A percentile compares a stretch with the other conserved stretches of the same genome.
phyloP scores from a whole-genome alignment of 495 filamentous ascomycete species.

The Lasiosphaeriaceae sp. region DNA sequence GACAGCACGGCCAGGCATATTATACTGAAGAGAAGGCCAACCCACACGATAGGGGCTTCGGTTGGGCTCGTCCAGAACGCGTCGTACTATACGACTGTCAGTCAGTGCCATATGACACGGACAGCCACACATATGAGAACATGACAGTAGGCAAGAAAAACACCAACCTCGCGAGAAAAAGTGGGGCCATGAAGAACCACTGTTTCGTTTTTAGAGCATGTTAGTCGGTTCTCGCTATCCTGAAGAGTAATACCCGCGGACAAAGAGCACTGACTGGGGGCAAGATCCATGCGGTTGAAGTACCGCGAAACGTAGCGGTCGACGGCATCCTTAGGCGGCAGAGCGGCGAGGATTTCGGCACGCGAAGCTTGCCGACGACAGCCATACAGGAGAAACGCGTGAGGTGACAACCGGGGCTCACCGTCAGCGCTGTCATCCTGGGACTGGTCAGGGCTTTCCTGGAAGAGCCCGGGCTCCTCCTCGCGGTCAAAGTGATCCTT shows the following conservation, averaged over 20 bases:
- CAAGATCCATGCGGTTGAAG: conserved; percentile 17
- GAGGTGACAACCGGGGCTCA: neutral
- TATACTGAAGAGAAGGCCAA: conserved; percentile 29
- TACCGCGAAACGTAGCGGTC: conserved; percentile 22
- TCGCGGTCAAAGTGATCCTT: conserved; percentile 29
- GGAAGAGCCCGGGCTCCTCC: conserved; percentile 5
- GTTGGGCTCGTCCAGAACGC: conserved; percentile 25
- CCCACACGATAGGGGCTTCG: conserved; percentile 26
- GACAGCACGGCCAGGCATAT: conserved; percentile 16
- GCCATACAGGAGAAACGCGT: conserved; percentile 18
- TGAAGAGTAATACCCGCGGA: neutral
- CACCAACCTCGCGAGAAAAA: conserved; percentile 31
- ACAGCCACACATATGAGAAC: neutral
- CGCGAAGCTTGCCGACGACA: conserved; percentile 1
- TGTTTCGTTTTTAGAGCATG: conserved; percentile 6
- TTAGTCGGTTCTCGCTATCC: neutral
- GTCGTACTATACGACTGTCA: conserved; percentile 22
- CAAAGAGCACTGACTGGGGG: conserved; percentile 16
- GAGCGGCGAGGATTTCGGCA: conserved; percentile 14
- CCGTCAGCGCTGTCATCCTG: neutral
- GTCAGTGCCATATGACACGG: neutral
- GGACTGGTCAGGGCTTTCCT: neutral
- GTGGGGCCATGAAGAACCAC: conserved; percentile 28
- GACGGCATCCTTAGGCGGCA: conserved; percentile 16
- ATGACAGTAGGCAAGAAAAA: neutral